Conservation (phyloP, 176 grass and related monocot species). For the Paspalum notatum region DNA sequence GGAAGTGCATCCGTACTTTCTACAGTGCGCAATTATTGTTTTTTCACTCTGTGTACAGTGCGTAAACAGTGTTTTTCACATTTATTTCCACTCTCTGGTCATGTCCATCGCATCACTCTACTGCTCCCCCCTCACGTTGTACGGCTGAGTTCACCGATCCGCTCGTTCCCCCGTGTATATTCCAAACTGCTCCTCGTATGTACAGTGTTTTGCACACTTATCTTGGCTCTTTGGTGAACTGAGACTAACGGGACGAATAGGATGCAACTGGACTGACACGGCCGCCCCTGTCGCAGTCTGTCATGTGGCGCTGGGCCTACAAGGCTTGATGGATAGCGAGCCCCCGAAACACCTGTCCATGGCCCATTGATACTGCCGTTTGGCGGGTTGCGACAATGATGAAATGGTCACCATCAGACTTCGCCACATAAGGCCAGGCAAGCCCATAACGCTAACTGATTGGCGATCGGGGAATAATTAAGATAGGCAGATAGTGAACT, state of each 20-base stretch:
- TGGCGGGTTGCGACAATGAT: not conserved
- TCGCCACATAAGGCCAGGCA: slow-evolving; percentile 12
- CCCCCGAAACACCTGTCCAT: slow-evolving; percentile 18
- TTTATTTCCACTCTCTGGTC: too few species aligned
- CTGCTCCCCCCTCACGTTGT: too few species aligned
- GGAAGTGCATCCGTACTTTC: too few species aligned
- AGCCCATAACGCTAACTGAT: slow-evolving; percentile 16
- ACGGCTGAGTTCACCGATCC: too few species aligned
- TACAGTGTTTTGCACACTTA: too few species aligned
- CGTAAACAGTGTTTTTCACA: too few species aligned
- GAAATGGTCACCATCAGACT: not conserved
- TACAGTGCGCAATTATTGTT: too few species aligned
- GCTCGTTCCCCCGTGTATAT: too few species aligned
- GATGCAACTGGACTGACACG: not conserved
- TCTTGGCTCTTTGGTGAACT: too few species aligned
- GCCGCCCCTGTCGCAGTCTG: not conserved
- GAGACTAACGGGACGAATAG: not conserved
- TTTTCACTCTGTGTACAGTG: too few species aligned
- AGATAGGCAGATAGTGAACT: not conserved
- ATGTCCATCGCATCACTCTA: too few species aligned
- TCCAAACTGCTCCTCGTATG: too few species aligned
- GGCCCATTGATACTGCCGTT: not conserved
- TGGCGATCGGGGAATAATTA: not conserved
- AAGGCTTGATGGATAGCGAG: not conserved
- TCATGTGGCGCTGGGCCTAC: not conserved